Percentiles rank a stretch among this genome's conserved stretches.
These are phyloP conservation scores for Murraya paniculata DNA, from an alignment of 345 rosid species.

Conservation along the genomic window DNA sequence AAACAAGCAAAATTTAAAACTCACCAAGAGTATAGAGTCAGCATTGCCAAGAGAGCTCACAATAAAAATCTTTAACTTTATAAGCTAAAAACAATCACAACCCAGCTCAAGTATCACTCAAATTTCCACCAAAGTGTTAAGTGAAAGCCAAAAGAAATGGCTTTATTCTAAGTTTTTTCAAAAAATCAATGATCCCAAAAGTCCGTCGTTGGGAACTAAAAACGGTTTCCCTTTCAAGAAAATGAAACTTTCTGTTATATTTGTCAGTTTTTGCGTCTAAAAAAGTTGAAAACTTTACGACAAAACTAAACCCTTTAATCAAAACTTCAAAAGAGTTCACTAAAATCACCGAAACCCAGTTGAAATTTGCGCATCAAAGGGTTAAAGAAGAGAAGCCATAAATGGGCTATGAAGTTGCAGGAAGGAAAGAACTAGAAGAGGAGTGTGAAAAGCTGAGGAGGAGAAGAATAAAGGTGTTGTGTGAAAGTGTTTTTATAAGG, in stretches of 20 bases:
- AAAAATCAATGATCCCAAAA: slow-evolving; percentile 23
- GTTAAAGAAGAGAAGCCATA: slow-evolving; percentile 19
- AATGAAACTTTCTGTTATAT: slow-evolving; percentile 11
- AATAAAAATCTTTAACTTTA: slow-evolving; percentile 17
- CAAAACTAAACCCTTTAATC: background rate
- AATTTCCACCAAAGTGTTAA: slow-evolving; percentile 19
- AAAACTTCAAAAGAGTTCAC: slow-evolving; percentile 3
- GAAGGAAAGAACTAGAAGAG: background rate
- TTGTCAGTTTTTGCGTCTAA: slow-evolving; percentile 21
- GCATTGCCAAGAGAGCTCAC: slow-evolving; percentile 39
- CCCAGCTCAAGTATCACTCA: slow-evolving; percentile 34
- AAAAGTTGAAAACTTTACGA: slow-evolving; percentile 22
- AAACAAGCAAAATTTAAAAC: slow-evolving; percentile 19
- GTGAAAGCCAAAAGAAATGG: slow-evolving; percentile 29
- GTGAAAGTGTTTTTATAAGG: slow-evolving; percentile 22
- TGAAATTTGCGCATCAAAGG: slow-evolving; percentile 7
- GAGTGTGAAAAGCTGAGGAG: background rate
- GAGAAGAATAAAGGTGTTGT: background rate
- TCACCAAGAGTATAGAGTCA: slow-evolving; percentile 36
- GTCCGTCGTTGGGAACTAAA: slow-evolving; percentile 13
- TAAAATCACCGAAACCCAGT: background rate
- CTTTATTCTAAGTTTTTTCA: slow-evolving; percentile 26
- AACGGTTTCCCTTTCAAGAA: slow-evolving; percentile 13
- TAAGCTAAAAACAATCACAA: slow-evolving; percentile 15
- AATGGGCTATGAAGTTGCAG: slow-evolving; percentile 24